Evolutionary conservation across 176 grass and related monocot species (phyloP), one percentile per base, ranked within the genome.

Genomic region (Oryza glumipatula): DNA sequence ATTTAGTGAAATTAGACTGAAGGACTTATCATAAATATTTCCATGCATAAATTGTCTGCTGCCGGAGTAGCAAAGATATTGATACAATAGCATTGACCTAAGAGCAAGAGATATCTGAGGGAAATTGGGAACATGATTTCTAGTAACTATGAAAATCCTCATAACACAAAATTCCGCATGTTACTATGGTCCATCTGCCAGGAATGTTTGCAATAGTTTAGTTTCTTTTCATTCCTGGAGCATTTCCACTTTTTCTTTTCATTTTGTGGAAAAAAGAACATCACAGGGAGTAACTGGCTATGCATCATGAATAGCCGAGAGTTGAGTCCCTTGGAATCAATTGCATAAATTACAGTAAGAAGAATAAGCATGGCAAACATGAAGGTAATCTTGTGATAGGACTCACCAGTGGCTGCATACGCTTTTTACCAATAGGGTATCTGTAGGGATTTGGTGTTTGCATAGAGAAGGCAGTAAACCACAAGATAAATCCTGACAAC

Each of bases 401-500:
- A 89, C 90, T 91, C 73, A 98, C 96, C 91, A 98, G 67, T 1
- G 96, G 96, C 74, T 98, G 96, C 96, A 98, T 98, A 6, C 96
- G 93, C 70, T 82, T 95, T 90, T 98, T 98, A 15, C 96, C 96
- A 76, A 98, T 98, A 38, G 96, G 96, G 32, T 98, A 98, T 77
- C 89, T 92, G 83, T 98, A 98, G 3, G 96, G 96, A 84, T 98
- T 98, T 82, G 91, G 91, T 84, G 93, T 94, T 88, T 98, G 89
- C 96, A 98, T 98, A 45, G 92, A 92, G 67, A 97, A 98, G 43
- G 95, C 87, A 90, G 95, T 95, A 79, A 98, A 98, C 95, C 95
- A 98, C 74, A 98, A 85, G 70, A 98, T 98, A 72, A 98, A 93
- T 46, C 95, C 95, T 19, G 95, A 98, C 78, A 98, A 66, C 72